These are phyloP conservation scores for Lentinula sp. DNA, from an alignment of 768 basidiomycete genomes.

Conservation along the genomic window DNA sequence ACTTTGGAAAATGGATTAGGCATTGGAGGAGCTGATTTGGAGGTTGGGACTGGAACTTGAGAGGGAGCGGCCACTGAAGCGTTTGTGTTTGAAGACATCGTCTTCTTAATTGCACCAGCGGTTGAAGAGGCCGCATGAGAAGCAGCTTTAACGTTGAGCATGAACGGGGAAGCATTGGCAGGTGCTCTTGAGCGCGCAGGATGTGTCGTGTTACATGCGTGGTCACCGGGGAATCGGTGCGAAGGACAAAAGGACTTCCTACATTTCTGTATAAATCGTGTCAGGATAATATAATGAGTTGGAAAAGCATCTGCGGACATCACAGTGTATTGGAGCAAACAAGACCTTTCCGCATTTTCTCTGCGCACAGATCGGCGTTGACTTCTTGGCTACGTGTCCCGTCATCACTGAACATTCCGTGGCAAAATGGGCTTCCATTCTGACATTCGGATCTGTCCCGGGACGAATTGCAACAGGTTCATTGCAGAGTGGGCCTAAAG, in stretches of 20 bases:
- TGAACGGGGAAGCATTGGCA: constrained; percentile 30
- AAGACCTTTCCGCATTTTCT: constrained; percentile 67
- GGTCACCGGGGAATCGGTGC: constrained; percentile 76
- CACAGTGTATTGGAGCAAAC: constrained; percentile 68
- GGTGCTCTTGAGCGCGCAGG: constrained; percentile 23
- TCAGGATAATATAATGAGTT: background rate
- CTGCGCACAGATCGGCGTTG: constrained; percentile 54
- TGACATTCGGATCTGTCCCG: constrained; percentile 74
- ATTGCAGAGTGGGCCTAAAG: constrained; percentile 70
- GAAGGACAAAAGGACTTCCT: constrained; percentile 65
- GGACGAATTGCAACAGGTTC: constrained; percentile 68
- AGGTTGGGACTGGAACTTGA: constrained; percentile 8
- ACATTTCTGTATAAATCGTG: constrained; percentile 48
- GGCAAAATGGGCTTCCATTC: constrained; percentile 73
- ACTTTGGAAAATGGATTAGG: constrained; percentile 37
- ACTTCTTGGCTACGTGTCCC: constrained; percentile 44
- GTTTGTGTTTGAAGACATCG: constrained; percentile 20
- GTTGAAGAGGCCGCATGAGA: constrained; percentile 25
- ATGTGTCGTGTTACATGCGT: constrained; percentile 40
- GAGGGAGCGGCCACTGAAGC: constrained; percentile 14
- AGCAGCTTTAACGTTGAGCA: constrained; percentile 20
- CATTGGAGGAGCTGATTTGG: constrained; percentile 14
- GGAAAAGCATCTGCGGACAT: constrained; percentile 41
- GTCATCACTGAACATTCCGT: constrained; percentile 65
- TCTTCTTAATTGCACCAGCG: constrained; percentile 27